Evolutionary conservation across 441 rosid species (phyloP).

Genomic region (Pelargonium myrrhifolium): DNA sequence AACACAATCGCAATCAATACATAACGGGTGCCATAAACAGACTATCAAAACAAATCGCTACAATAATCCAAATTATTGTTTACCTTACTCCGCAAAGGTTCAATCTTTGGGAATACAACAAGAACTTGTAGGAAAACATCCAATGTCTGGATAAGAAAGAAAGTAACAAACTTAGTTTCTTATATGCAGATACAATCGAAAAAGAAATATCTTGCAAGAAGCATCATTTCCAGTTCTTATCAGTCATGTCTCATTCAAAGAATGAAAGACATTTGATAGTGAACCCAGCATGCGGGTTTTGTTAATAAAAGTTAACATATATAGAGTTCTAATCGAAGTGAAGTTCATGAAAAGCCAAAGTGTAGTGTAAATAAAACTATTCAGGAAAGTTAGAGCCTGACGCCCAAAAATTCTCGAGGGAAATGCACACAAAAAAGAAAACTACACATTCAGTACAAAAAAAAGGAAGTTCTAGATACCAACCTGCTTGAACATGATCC

Average conservation of each 20-base stretch:
- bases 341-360: too few species aligned
- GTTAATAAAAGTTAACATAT: too few species aligned
- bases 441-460: background rate
- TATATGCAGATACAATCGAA: background rate
- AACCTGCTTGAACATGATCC: slow-evolving; percentile 93
- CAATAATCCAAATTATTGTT: slow-evolving; percentile 19
- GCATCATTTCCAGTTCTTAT: background rate
- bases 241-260: background rate
- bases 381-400: too few species aligned
- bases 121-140: slow-evolving; percentile 81
- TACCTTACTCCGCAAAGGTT: slow-evolving; percentile 76
- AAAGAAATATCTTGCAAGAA: background rate
- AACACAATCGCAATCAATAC: background rate
- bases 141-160: slow-evolving; percentile 51
- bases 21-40: background rate
- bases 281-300: too few species aligned
- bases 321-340: too few species aligned
- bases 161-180: background rate
- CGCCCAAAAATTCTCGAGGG: too few species aligned
- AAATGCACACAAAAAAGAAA: too few species aligned
- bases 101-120: slow-evolving; percentile 66
- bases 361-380: too few species aligned
- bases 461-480: slow-evolving; percentile 15
- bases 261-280: background rate
- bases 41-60: slow-evolving; percentile 7